Conservation (phyloP, 2,329 filamentous ascomycete species). For the Xylaria multiplex region DNA sequence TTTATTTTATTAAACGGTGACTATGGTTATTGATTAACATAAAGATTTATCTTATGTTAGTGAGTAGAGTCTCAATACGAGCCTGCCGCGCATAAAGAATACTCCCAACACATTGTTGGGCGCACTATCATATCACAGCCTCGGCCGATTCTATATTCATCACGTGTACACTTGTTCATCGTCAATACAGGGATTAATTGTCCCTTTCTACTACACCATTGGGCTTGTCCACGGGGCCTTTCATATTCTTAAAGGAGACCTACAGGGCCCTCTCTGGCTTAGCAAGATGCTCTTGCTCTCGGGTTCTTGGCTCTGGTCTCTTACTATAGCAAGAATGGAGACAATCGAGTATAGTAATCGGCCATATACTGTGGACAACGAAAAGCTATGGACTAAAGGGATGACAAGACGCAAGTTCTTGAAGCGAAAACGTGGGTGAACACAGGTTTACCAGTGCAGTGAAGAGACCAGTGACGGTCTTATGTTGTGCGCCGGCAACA, state of each 20-base stretch:
- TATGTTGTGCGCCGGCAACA: conserved; percentile 12
- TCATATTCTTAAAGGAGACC: too few species aligned
- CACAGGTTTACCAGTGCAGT: conserved; percentile 20
- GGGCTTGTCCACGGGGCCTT: too few species aligned
- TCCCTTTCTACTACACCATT: too few species aligned
- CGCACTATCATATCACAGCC: conserved; percentile 23
- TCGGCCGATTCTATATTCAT: conserved; percentile 22
- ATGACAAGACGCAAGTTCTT: conserved; percentile 27
- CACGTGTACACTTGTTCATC: too few species aligned
- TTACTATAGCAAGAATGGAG: too few species aligned
- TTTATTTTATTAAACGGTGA: too few species aligned
- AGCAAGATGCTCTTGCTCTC: too few species aligned
- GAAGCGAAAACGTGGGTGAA: conserved; percentile 28
- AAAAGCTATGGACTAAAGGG: conserved; percentile 29
- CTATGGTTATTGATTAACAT: too few species aligned
- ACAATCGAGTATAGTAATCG: too few species aligned
- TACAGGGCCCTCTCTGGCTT: too few species aligned
- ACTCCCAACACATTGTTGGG: conserved; percentile 17
- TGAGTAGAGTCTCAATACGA: conserved; percentile 17
- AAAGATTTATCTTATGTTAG: background rate
- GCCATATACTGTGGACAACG: conserved; percentile 23
- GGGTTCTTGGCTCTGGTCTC: too few species aligned
- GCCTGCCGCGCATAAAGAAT: conserved; percentile 5
- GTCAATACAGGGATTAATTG: too few species aligned
- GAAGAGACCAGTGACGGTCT: conserved; percentile 18